Evolutionary conservation across 139 green algal genomes (phyloP), one percentile per base, ranked within the genome.

Genomic region (Micromonas pusilla): DNA sequence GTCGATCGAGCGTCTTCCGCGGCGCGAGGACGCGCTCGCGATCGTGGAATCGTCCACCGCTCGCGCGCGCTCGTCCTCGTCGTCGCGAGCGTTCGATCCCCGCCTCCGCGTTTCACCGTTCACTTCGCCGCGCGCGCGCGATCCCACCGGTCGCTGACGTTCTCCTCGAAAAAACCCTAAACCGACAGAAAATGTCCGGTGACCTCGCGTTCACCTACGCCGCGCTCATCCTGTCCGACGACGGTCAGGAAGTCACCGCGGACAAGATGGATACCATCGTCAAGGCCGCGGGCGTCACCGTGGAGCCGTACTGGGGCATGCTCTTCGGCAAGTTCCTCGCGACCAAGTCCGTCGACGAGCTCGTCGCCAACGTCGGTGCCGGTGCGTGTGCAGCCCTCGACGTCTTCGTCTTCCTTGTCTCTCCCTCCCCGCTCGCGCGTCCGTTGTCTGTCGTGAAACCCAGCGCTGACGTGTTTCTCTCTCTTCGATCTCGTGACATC

Each of bases 301-400:
- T 98, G 4, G 95, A 98, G 90, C 86, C 91, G 52, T 99, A 97
- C 93, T 98, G 93, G 93, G 91, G 95, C 66, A 71, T 66, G 65
- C 89, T 99, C 80, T 99, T 97, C 81, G 92, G 92, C 84, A 98
- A 96, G 91, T 86, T 98, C 52, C 93, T 97, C 54, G 87, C 90
- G 81, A 97, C 92, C 84, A 97, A 93, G 87, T 87, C 60, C 82
- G 87, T 99, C 34, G 93, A 90, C 6, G 93, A 98, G 85, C 86
- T 99, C 75, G 97, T 99, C 88, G 87, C 86, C 82, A 98, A 97
- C 89, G 91, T 98, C 32, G 95, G 95, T 78, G 88, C 93, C 66
- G 92, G 93, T 86, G 80, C 52, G 70, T 64, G 52, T 62, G 20
- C 52, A 20, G 16, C 16, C 20, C 20, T 62, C 20, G 16, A 62